Evolutionary conservation across 2,329 filamentous ascomycete species (phyloP), one percentile per base, ranked within the genome.

Genomic region (Pseudogymnoascus sp.): DNA sequence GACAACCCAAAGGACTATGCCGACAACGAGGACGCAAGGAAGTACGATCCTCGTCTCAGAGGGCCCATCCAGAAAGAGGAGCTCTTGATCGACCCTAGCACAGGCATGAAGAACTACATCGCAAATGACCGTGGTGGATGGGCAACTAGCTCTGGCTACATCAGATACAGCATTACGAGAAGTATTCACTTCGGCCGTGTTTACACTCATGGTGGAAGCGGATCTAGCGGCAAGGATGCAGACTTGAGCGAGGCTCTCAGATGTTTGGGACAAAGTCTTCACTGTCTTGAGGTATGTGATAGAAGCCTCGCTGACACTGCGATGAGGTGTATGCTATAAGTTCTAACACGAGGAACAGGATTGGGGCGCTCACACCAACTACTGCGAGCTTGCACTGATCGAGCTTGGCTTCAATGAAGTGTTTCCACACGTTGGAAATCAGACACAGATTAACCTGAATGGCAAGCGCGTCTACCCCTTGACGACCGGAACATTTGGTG

Each of bases 21-120:
- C 60, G 92, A 98, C 70, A 90, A 91, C 69, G 72, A 85, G 68
- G 95, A 99, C 77, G 95, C 95, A 4, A 85, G 91, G 66, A 85
- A 89, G 71, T 92, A 85, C 72, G 95, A 98, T 74, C 78, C 82
- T 39, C 88, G 95, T 25, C 85, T 98, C 6, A 88, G 95, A 61
- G 90, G 87, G 0, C 93, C 93, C 0, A 86, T 98, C 7, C 79
- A 85, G 65, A 82, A 83, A 4, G 76, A 84, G 43, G 90, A 95
- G 72, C 84, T 90, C 19, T 86, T 90, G 65, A 84, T 95, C 64
- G 90, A 95, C 71, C 78, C 79, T 36, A 79, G 83, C 5, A 95
- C 90, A 0, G 93, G 93, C n/a, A 96, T 99, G 93, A 99, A 98
- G 77, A 98, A 98, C 75, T 99, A 99, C 76, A 98, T 99, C 69